These are phyloP conservation scores for Verticillium dahliae DNA, from an alignment of 2,329 filamentous ascomycete genomes.

Conservation along the genomic window DNA sequence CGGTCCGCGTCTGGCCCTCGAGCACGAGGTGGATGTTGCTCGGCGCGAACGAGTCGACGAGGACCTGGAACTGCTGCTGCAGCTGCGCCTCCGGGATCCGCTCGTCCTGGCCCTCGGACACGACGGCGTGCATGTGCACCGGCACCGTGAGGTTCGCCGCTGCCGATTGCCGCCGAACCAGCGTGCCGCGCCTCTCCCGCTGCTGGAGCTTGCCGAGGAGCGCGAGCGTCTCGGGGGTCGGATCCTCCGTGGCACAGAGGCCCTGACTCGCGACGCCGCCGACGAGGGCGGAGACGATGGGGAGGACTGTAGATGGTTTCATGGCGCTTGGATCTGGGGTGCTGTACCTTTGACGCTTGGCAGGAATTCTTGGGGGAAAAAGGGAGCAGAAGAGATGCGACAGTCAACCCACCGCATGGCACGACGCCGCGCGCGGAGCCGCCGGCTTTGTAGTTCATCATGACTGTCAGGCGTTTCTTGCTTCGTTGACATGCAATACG, in stretches of 20 bases:
- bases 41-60: conserved; percentile 17
- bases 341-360: background rate
- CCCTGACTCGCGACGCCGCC: background rate
- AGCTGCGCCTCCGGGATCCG: conserved; percentile 4
- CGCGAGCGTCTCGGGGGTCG: background rate
- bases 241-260: background rate
- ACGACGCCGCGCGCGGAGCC: background rate
- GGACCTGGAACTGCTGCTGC: conserved; percentile 16
- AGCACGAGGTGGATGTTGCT: conserved; percentile 21
- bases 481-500: background rate
- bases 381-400: background rate
- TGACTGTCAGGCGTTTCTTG: background rate
- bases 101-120: background rate
- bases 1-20: conserved; percentile 19
- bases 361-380: background rate
- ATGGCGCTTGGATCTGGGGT: background rate
- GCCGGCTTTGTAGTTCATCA: background rate
- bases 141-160: background rate
- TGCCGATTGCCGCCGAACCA: background rate
- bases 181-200: background rate
- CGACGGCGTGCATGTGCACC: background rate
- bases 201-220: background rate
- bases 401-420: background rate
- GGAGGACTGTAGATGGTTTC: background rate
- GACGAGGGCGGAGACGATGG: background rate